Evolutionary conservation across 306 rosid genomes (phyloP).

Genomic region (Quercus suber): DNA sequence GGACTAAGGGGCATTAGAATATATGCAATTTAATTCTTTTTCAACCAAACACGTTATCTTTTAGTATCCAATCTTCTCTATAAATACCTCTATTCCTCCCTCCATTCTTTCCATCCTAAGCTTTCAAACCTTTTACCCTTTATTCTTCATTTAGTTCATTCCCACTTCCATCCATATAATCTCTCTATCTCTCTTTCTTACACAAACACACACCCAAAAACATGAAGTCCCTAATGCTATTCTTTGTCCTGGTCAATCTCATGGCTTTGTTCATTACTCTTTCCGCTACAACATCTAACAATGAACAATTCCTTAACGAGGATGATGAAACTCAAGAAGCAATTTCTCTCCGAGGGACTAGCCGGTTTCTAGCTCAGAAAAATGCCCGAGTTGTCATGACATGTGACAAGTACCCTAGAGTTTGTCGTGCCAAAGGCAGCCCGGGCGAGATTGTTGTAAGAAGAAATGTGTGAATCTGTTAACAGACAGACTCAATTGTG

Average conservation of each 20-base stretch:
- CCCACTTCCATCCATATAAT: too few species aligned
- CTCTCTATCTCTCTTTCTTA: too few species aligned
- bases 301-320: neutral
- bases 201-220: too few species aligned
- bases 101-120: constrained; percentile 11
- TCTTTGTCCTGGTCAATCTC: constrained; percentile 23
- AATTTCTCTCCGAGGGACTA: constrained; percentile 20
- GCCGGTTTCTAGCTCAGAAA: constrained; percentile 18
- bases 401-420: constrained; percentile 47
- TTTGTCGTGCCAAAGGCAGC: constrained; percentile 42
- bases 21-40: neutral
- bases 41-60: neutral
- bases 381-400: neutral
- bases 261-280: constrained; percentile 27
- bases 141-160: neutral
- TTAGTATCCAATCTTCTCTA: neutral
- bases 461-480: constrained; percentile 46
- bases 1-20: too few species aligned
- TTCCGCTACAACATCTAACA: constrained; percentile 18
- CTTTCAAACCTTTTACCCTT: neutral
- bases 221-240: constrained; percentile 29
- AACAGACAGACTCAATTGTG: constrained; percentile 48
- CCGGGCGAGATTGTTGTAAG: constrained; percentile 48
- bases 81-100: constrained; percentile 1
- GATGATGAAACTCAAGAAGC: neutral